Conservation (phyloP, 1,284 basidiomycete species). For the Cystobasidium slooffiae region DNA sequence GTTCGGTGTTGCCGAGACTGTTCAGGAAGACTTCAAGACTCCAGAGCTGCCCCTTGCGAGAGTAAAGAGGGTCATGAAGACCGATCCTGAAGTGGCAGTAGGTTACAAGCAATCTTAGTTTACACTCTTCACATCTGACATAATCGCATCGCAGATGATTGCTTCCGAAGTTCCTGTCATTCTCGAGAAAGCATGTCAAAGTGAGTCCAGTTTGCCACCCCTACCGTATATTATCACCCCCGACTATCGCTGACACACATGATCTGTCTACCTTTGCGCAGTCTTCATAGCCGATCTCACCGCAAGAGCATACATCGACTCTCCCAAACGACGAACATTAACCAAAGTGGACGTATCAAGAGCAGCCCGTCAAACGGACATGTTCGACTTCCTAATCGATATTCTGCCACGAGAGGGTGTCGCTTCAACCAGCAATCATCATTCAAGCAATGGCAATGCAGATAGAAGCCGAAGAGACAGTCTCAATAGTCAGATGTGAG, state of each 20-base stretch:
- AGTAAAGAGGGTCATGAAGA: constrained; percentile 98
- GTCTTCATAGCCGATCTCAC: constrained; percentile 95
- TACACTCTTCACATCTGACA: constrained; percentile 11
- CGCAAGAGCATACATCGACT: constrained; percentile 88
- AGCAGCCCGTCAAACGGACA: constrained; percentile 80
- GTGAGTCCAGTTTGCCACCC: constrained; percentile 62
- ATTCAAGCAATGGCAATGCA: constrained; percentile 14
- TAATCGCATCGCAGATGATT: constrained; percentile 72
- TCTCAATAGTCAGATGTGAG: constrained; percentile 4
- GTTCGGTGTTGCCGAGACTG: constrained; percentile 75
- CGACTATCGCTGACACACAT: not conserved
- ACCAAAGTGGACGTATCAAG: constrained; percentile 88
- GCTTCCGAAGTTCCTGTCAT: constrained; percentile 93
- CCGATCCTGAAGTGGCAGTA: constrained; percentile 92
- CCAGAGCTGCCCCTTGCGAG: constrained; percentile 84
- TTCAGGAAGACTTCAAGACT: constrained; percentile 80
- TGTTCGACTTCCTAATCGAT: constrained; percentile 60
- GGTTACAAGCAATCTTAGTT: constrained; percentile 51
- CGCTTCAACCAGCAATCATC: constrained; percentile 5
- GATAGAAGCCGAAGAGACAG: constrained; percentile 11
- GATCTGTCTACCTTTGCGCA: constrained; percentile 55
- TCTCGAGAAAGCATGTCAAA: constrained; percentile 94
- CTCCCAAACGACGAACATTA: constrained; percentile 86
- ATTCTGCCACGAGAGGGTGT: constrained; percentile 27
- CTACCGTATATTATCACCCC: not conserved